phyloP scores from a whole-genome alignment of 192 early-diverging fungal species.

The Gonapodya sp. region DNA sequence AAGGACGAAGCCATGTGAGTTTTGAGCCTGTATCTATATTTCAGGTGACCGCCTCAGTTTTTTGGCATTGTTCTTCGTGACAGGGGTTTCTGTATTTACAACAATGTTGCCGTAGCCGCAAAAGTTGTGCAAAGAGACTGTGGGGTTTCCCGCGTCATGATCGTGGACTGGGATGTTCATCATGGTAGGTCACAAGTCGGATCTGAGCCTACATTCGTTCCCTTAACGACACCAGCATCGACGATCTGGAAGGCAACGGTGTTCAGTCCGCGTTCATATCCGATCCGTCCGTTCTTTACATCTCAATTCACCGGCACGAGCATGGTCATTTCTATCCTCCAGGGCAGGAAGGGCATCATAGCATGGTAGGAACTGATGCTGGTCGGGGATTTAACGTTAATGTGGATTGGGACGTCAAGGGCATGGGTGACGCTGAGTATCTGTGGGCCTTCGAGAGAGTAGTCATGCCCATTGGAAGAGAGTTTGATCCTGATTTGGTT shows the following conservation, averaged over 20 bases:
- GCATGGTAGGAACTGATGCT: conserved; percentile 40
- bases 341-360: conserved; percentile 38
- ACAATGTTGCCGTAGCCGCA: conserved; percentile 82
- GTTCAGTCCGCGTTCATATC: conserved; percentile 73
- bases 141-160: conserved; percentile 52
- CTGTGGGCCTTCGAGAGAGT: conserved; percentile 68
- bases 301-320: conserved; percentile 83
- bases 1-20: conserved; percentile 30
- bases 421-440: conserved; percentile 80
- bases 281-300: conserved; percentile 70
- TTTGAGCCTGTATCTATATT: background rate
- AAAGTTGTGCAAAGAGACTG: conserved; percentile 39
- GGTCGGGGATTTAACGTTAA: conserved; percentile 73
- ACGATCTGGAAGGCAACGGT: conserved; percentile 59
- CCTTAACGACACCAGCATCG: background rate
- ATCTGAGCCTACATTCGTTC: background rate
- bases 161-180: conserved; percentile 94
- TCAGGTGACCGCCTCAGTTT: conserved; percentile 1
- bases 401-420: conserved; percentile 66
- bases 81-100: conserved; percentile 77
- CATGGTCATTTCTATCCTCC: conserved; percentile 68
- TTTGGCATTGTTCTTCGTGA: background rate
- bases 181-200: conserved; percentile 50
- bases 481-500: conserved; percentile 77
- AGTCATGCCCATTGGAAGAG: conserved; percentile 69